Base-by-base conservation (phyloP, 1,139 yeast species). In the Suhomyces terraborum region DNA sequence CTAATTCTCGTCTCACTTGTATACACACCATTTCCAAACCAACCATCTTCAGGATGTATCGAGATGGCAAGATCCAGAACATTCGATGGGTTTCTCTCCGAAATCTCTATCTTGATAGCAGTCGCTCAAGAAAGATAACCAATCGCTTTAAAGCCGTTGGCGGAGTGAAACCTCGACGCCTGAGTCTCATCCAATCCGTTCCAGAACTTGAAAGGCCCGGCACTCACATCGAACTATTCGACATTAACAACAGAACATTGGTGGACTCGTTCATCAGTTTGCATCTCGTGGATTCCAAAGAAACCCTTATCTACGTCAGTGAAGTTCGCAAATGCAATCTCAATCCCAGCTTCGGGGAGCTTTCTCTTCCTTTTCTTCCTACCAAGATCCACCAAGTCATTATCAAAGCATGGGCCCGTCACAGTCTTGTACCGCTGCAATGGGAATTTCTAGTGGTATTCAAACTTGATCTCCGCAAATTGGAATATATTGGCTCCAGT, bases 231-330 rank as follows among this genome's bases (percentile, higher is more conserved):
- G 56, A 51, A 29, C 41, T 53, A 13, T 30, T 41, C 20, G 47
- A 36, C 8, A 32, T 45, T 32, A 51, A 51, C 31, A 42, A 38
- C 16, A 33, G 45, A 13, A 50, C 44, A 19, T 44, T 66, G 40
- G 35, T 66, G 4, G 68, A 64, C 34, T 51, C 64, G 4, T 67
- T 67, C 42, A 51, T 60, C 41, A 54, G 62, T 3, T 42, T 68
- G 12, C 69, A 66, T 41, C 44, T 57, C 18, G 39, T 43, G 1
- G 42, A 24, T 13, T 16, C 35, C 13, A 20, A 22, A 13, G 47
- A 50, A 14, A 45, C 47, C 30, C 44, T 66, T 28, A 36, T 69
- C 4, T 68, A 69, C 46, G 54, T 72, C n/a, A 69, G 75, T 47
- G 75, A 69, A 42, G 55, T 67, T 6, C 49, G 56, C 0, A 36